Evolutionary conservation across 2,329 filamentous ascomycete genomes (phyloP).

Genomic region (Zasmidium angulare): DNA sequence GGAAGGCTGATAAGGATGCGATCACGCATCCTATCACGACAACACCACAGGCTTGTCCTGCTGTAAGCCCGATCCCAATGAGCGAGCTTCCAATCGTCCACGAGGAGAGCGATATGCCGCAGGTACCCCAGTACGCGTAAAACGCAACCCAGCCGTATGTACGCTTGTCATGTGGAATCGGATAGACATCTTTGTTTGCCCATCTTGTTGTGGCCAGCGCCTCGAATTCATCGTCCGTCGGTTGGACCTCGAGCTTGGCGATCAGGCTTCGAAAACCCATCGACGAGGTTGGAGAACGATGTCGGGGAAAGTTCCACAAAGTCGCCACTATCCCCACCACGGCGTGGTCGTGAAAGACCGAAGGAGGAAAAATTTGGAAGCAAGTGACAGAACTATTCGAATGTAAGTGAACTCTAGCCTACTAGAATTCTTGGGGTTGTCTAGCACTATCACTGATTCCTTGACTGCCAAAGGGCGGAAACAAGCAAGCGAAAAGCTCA

Average conservation of each 20-base stretch:
- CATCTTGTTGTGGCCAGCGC: slow-evolving; percentile 2
- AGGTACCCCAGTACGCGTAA: slow-evolving; percentile 9
- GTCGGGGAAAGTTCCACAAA: no score
- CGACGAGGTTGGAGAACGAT: not conserved
- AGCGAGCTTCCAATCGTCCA: slow-evolving; percentile 6
- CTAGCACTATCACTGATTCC: no score
- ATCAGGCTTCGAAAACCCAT: not conserved
- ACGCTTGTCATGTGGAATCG: slow-evolving; percentile 3
- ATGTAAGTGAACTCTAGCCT: no score
- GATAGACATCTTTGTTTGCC: slow-evolving; percentile 7
- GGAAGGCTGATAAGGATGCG: slow-evolving; percentile 18
- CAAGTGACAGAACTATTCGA: no score
- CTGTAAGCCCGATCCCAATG: slow-evolving; percentile 1
- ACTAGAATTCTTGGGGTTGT: no score
- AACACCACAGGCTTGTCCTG: not conserved
- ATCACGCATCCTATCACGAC: slow-evolving; percentile 12
- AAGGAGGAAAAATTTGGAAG: no score
- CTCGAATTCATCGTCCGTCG: slow-evolving; percentile 3
- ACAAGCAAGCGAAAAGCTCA: no score
- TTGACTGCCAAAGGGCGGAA: no score
- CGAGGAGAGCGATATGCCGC: slow-evolving; percentile 2
- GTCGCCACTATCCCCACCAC: no score
- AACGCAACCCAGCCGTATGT: slow-evolving; percentile 7
- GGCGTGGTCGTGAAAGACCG: no score
- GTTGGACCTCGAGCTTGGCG: slow-evolving; percentile 2